A percentile compares a stretch with the other conserved stretches of the same genome.
phyloP scores from a whole-genome alignment of 306 rosid genomes.

The Citrullus amarus region DNA sequence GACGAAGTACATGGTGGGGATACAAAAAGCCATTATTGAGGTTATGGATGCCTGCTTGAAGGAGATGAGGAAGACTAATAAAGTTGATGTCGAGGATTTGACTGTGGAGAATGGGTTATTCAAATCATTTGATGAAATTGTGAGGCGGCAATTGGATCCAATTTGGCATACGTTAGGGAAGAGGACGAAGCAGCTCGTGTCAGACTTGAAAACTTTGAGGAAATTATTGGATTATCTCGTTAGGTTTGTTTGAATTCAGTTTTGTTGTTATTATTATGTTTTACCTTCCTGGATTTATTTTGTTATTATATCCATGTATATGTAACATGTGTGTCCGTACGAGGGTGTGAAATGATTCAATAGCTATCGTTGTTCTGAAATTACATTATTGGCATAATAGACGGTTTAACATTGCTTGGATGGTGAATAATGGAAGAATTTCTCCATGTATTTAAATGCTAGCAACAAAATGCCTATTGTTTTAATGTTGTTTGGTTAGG shows the following conservation, averaged over 20 bases:
- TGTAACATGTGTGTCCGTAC: neutral
- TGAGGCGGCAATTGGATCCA: constrained; percentile 90
- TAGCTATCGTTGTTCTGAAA: neutral
- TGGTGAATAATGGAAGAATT: neutral
- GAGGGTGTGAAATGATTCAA: neutral
- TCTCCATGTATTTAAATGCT: neutral
- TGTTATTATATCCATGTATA: neutral
- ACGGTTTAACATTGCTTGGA: neutral
- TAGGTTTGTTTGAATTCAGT: constrained; percentile 25
- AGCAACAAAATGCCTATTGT: constrained; percentile 5
- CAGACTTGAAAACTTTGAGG: constrained; percentile 77
- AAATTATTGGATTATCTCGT: constrained; percentile 90
- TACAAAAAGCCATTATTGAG: constrained; percentile 72
- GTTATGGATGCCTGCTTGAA: constrained; percentile 94
- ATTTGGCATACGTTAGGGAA: constrained; percentile 94
- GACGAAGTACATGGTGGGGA: constrained; percentile 65
- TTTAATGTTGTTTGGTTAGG: constrained; percentile 33
- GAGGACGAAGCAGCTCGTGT: constrained; percentile 87
- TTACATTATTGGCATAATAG: neutral
- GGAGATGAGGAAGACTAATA: constrained; percentile 94
- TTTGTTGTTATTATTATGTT: neutral
- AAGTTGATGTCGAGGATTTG: constrained; percentile 81
- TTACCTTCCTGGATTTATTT: neutral
- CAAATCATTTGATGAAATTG: constrained; percentile 91
- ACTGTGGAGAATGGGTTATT: constrained; percentile 86